Base-by-base conservation (phyloP, 2,329 filamentous ascomycete genomes). In the Pezicula rhizophila region DNA sequence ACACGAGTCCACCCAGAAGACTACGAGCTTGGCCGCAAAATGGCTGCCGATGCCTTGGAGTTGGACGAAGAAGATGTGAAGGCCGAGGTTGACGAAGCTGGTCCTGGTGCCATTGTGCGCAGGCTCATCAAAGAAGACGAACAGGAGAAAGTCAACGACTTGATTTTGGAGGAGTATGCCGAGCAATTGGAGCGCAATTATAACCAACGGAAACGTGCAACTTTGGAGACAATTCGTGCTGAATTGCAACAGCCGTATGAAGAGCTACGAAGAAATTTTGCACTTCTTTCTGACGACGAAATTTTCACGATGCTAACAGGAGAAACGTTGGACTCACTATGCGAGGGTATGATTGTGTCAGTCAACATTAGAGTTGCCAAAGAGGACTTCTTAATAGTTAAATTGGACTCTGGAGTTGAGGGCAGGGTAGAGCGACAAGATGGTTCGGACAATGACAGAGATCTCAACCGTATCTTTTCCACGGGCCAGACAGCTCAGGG, bases 11-110 rank as follows among this genome's bases (percentile, higher is more conserved):
- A 99, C 63, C 93, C 93, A 1, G 93, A 99, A 72, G 93, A 99
- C 65, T 99, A 99, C 68, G 93, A 99, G 59, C 84, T 99, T 53
- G 93, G 90, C 43, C 88, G 92, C 59, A 99, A 99, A 71, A 97
- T 99, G 85, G 93, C 93, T 17, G 93, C 93, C 3, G 93, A 99
- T 73, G 93, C 93, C 14, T 75, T 99, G 42, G 92, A 96, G 65
- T 77, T 99, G 57, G 93, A 99, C 59, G 93, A 99, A 69, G 93
- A 99, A 71, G 93, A 99, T 61, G 89, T 99, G 64, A 95, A 96
- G 68, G 89, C 87, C 1, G 91, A 97, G 70, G 87, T 86, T 5
- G 89, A 95, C 56, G 89, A 96, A 62, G 89, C 90, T 55, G 93
- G 93, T 0, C 77, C 87, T 0, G 90, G 88, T 14, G 93, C 92